Evolutionary conservation across 371 early-diverging fungal genomes (phyloP).

Genomic region (Conidiobolus incongruus): DNA sequence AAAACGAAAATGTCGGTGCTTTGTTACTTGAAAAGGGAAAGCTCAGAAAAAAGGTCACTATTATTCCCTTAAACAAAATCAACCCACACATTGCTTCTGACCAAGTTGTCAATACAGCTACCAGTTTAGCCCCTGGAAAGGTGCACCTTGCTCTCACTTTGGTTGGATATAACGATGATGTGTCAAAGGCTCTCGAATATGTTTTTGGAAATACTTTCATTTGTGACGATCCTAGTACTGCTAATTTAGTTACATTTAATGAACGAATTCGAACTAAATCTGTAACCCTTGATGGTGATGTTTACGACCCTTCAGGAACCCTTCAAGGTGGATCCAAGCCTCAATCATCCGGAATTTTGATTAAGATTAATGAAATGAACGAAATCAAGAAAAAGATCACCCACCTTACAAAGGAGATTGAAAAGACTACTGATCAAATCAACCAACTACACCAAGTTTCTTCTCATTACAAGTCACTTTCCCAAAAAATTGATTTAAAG

Average conservation of each 20-base stretch:
- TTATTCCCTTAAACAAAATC: slow-evolving; percentile 97
- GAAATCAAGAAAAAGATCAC: slow-evolving; percentile 24
- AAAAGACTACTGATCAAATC: slow-evolving; percentile 19
- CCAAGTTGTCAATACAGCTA: slow-evolving; percentile 37
- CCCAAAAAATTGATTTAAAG: slow-evolving; percentile 39
- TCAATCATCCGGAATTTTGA: slow-evolving; percentile 43
- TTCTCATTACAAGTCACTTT: slow-evolving; percentile 18
- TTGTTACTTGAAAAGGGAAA: slow-evolving; percentile 60
- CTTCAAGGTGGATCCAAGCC: slow-evolving; percentile 91
- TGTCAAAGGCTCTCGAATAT: slow-evolving; percentile 74
- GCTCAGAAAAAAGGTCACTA: slow-evolving; percentile 66
- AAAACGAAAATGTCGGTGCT: slow-evolving; percentile 68
- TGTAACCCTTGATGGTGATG: slow-evolving; percentile 95
- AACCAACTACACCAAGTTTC: slow-evolving; percentile 13
- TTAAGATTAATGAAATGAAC: slow-evolving; percentile 38
- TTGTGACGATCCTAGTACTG: slow-evolving; percentile 30
- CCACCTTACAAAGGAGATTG: slow-evolving; percentile 17
- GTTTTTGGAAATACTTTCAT: slow-evolving; percentile 91
- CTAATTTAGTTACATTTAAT: neutral
- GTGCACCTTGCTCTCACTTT: slow-evolving; percentile 65
- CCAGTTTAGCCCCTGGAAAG: slow-evolving; percentile 54
- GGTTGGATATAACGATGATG: slow-evolving; percentile 54
- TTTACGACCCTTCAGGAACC: slow-evolving; percentile 96
- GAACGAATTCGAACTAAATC: slow-evolving; percentile 56
- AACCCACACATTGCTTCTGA: neutral